Conservation (phyloP, 345 rosid genomes). For the Murraya koenigii region DNA sequence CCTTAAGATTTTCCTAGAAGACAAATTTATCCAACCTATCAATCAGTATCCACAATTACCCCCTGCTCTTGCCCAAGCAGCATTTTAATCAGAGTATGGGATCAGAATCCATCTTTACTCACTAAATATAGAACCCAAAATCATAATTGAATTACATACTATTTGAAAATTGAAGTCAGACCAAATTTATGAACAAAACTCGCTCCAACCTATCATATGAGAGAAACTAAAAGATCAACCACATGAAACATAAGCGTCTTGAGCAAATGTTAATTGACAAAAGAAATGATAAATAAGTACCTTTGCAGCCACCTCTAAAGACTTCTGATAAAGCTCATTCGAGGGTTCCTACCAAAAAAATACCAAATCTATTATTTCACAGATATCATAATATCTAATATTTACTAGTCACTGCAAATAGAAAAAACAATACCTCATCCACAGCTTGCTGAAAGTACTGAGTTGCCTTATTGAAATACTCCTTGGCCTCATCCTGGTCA, state of each 20-base stretch:
- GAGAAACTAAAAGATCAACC: background rate
- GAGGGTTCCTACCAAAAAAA: constrained; percentile 67
- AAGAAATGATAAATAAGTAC: constrained; percentile 33
- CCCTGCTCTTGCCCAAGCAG: background rate
- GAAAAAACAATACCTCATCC: constrained; percentile 44
- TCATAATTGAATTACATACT: background rate
- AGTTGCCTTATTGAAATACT: constrained; percentile 61
- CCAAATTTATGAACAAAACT: background rate
- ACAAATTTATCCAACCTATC: background rate
- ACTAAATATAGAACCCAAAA: background rate
- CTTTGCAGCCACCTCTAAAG: constrained; percentile 70
- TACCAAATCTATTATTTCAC: constrained; percentile 2
- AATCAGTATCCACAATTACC: background rate
- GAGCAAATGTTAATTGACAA: background rate
- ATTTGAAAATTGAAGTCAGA: background rate
- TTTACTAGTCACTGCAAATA: background rate
- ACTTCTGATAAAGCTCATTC: constrained; percentile 67
- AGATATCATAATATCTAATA: background rate
- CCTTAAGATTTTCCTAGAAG: background rate
- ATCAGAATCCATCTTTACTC: background rate
- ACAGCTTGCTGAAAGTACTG: constrained; percentile 69
- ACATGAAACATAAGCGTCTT: background rate
- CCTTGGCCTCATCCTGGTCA: constrained; percentile 60
- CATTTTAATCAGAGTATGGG: background rate
- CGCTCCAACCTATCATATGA: background rate